Conservation (phyloP, 352 stramenopile genomes). For the Globisporangium takayamanum region DNA sequence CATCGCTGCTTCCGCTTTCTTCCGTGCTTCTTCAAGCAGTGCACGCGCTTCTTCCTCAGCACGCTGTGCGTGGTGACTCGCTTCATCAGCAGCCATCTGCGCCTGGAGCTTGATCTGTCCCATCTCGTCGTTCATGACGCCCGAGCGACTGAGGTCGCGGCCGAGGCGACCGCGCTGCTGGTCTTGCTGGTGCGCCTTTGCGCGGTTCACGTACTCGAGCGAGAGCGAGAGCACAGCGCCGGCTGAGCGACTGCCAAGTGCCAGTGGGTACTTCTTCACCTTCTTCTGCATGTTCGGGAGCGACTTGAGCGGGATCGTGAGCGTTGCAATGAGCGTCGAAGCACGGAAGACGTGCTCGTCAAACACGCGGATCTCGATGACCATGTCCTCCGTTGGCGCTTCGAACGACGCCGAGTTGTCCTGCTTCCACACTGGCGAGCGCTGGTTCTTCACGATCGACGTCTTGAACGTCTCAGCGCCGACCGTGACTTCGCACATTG, state of each 20-base stretch:
- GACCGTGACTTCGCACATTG: constrained; percentile 75
- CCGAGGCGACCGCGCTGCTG: constrained; percentile 51
- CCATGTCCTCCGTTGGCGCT: constrained; percentile 68
- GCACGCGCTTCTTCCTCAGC: constrained; percentile 73
- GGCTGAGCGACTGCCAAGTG: constrained; percentile 69
- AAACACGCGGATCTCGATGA: constrained; percentile 79
- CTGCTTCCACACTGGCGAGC: constrained; percentile 81
- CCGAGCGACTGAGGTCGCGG: constrained; percentile 48
- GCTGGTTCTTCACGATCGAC: constrained; percentile 71
- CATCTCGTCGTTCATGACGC: constrained; percentile 81
- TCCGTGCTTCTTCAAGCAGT: constrained; percentile 65
- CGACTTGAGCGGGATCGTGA: constrained; percentile 76
- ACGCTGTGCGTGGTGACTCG: constrained; percentile 52
- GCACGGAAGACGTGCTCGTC: constrained; percentile 77
- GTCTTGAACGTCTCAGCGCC: constrained; percentile 82
- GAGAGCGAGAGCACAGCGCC: constrained; percentile 70
- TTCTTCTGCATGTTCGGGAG: constrained; percentile 82
- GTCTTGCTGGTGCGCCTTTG: constrained; percentile 68
- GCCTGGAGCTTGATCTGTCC: constrained; percentile 76
- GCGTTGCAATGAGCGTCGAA: constrained; percentile 63
- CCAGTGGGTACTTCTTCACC: constrained; percentile 76
- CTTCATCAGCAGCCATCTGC: constrained; percentile 77
- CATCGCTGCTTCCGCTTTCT: constrained; percentile 81
- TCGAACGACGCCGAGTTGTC: constrained; percentile 84
- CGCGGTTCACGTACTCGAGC: constrained; percentile 83